Evolutionary conservation across 2,329 filamentous ascomycete genomes (phyloP).

Genomic region (Paecilomyces variotii): DNA sequence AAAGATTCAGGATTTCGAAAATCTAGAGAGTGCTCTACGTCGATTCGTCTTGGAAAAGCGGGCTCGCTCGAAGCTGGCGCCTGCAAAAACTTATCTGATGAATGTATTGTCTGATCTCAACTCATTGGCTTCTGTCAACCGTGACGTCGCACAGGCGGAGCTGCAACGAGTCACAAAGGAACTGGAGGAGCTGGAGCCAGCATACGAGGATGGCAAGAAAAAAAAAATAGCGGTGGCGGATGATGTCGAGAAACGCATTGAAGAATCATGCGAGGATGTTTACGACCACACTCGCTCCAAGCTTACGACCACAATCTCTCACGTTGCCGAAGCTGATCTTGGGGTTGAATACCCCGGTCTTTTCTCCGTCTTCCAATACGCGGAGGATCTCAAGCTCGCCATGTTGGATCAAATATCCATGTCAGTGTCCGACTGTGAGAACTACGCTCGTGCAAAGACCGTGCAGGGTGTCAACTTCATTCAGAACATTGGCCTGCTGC

Average conservation of each 20-base stretch:
- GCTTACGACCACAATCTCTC: conserved; percentile 65
- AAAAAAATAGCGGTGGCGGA: conserved; percentile 73
- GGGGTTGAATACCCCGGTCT: conserved; percentile 82
- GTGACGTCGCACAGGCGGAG: conserved; percentile 77
- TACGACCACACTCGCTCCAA: conserved; percentile 75
- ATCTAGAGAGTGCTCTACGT: conserved; percentile 77
- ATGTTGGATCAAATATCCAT: conserved; percentile 84
- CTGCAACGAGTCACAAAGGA: conserved; percentile 75
- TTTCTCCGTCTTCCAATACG: conserved; percentile 79
- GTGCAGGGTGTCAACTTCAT: conserved; percentile 76
- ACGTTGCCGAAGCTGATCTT: conserved; percentile 68
- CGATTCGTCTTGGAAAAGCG: conserved; percentile 95
- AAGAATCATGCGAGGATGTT: conserved; percentile 75
- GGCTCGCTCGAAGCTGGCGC: conserved; percentile 87
- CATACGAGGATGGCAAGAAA: conserved; percentile 74
- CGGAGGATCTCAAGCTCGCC: conserved; percentile 82
- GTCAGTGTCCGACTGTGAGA: conserved; percentile 72
- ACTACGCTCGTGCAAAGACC: conserved; percentile 71
- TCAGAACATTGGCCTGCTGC: conserved; percentile 77
- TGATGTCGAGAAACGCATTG: conserved; percentile 71
- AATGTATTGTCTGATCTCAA: conserved; percentile 87
- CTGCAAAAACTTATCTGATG: conserved; percentile 87
- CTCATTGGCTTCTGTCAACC: conserved; percentile 75
- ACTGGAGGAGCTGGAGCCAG: conserved; percentile 72
- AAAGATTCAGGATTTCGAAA: conserved; percentile 82